These are phyloP conservation scores for Kodamaea derodonti DNA, from an alignment of 1,139 yeast genomes.

Conservation along the genomic window DNA sequence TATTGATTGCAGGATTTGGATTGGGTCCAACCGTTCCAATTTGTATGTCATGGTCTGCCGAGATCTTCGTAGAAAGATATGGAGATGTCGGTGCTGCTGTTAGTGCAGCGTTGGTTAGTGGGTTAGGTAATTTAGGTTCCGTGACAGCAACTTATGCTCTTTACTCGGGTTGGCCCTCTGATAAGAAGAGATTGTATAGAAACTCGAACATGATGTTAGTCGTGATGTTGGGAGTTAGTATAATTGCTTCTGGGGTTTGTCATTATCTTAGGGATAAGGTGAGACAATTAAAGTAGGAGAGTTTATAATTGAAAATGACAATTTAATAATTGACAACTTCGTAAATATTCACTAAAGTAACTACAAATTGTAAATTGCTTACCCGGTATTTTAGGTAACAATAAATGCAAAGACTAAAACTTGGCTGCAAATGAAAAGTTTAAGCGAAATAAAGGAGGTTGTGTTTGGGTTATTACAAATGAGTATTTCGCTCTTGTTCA, in stretches of 20 bases:
- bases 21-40: constrained; percentile 90
- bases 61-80: constrained; percentile 64
- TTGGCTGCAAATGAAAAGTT: too few relatives aligned
- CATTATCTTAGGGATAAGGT: constrained; percentile 22
- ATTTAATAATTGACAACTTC: too few relatives aligned
- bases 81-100: constrained; percentile 88
- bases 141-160: constrained; percentile 84
- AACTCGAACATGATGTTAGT: constrained; percentile 85
- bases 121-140: constrained; percentile 82
- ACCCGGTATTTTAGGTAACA: too few relatives aligned
- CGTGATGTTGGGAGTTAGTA: constrained; percentile 68
- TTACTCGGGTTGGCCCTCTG: constrained; percentile 85
- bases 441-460: too few relatives aligned
- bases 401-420: too few relatives aligned
- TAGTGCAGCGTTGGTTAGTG: constrained; percentile 77
- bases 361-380: too few relatives aligned
- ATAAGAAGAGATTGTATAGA: constrained; percentile 53
- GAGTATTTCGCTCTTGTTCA: too few relatives aligned
- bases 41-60: constrained; percentile 83
- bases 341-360: too few relatives aligned
- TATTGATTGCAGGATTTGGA: constrained; percentile 79
- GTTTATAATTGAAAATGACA: too few relatives aligned
- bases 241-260: constrained; percentile 43
- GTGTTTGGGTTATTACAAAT: too few relatives aligned
- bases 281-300: constrained; percentile 9